Conservation (phyloP, 306 rosid species). For the Carpinus fangiana region DNA sequence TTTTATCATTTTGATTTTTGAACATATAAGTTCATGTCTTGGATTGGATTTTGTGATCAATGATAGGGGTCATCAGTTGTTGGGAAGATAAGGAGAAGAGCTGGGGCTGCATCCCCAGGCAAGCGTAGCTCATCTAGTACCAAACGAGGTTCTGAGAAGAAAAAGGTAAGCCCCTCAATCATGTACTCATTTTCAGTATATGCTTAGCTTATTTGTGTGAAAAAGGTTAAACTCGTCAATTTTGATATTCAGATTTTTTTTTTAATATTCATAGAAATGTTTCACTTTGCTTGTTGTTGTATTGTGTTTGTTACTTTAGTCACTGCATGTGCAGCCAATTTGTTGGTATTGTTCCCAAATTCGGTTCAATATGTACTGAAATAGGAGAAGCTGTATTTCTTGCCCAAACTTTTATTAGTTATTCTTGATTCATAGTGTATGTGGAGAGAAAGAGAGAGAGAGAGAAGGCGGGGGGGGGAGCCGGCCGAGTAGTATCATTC, state of each 20-base stretch:
- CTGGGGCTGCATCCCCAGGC: constrained; percentile 50
- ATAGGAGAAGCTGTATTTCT: neutral
- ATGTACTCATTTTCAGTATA: neutral
- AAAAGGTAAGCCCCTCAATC: constrained; percentile 49
- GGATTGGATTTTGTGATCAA: constrained; percentile 23
- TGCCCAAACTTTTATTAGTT: neutral
- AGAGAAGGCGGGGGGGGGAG: too few species aligned
- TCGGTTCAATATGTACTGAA: neutral
- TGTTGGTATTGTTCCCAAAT: neutral
- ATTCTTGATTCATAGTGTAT: neutral
- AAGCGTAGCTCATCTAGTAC: constrained; percentile 52
- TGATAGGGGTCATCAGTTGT: constrained; percentile 65
- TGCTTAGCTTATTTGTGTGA: neutral
- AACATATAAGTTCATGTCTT: constrained; percentile 13
- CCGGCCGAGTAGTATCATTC: too few species aligned
- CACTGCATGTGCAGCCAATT: neutral
- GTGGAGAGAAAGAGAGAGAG: neutral
- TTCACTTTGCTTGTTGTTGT: neutral
- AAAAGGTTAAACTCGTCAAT: neutral
- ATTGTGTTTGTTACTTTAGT: neutral
- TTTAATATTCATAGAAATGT: neutral
- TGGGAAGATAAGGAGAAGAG: constrained; percentile 72
- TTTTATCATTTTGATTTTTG: neutral
- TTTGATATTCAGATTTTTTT: neutral
- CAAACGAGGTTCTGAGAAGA: constrained; percentile 79